Conservation (phyloP, 495 filamentous ascomycete genomes). For the Hypoxylon trugodes region DNA sequence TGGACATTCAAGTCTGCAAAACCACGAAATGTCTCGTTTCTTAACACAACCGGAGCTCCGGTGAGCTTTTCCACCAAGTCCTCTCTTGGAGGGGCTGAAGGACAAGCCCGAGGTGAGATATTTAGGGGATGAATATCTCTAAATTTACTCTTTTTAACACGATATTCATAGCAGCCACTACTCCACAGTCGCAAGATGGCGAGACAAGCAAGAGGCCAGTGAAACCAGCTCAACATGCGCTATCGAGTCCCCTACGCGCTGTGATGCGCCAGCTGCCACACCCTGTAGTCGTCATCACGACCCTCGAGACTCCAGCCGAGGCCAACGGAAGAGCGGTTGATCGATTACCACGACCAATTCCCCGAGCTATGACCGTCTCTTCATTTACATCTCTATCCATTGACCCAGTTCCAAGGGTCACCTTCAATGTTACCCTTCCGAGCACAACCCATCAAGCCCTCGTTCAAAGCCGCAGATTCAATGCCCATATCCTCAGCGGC, state of each 20-base stretch:
- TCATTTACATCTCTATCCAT: slow-evolving; percentile 82
- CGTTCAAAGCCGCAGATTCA: slow-evolving; percentile 49
- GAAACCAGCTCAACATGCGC: slow-evolving; percentile 35
- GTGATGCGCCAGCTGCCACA: slow-evolving; percentile 77
- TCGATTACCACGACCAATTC: slow-evolving; percentile 30
- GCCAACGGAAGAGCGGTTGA: slow-evolving; percentile 40
- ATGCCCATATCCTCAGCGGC: slow-evolving; percentile 58
- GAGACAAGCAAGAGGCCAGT: slow-evolving; percentile 23
- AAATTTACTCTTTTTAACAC: slow-evolving; percentile 12
- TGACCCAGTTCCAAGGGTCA: slow-evolving; percentile 70
- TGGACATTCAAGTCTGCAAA: slow-evolving; percentile 36
- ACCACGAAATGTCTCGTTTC: slow-evolving; percentile 28
- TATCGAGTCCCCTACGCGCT: slow-evolving; percentile 59
- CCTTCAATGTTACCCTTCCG: slow-evolving; percentile 80
- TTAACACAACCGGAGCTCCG: background rate
- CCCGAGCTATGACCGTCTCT: slow-evolving; percentile 78
- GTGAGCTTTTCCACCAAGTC: slow-evolving; percentile 14
- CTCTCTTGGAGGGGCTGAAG: slow-evolving; percentile 4
- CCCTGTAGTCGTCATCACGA: slow-evolving; percentile 79
- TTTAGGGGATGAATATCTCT: background rate
- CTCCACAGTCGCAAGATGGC: background rate
- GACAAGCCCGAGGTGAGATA: slow-evolving; percentile 16
- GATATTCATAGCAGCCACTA: background rate
- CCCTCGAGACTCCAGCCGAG: slow-evolving; percentile 41
- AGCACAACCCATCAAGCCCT: slow-evolving; percentile 77